Percentiles rank a stretch among this genome's conserved stretches.
phyloP scores from a whole-genome alignment of 257 asterid species.

The Craterostigma plantagineum region DNA sequence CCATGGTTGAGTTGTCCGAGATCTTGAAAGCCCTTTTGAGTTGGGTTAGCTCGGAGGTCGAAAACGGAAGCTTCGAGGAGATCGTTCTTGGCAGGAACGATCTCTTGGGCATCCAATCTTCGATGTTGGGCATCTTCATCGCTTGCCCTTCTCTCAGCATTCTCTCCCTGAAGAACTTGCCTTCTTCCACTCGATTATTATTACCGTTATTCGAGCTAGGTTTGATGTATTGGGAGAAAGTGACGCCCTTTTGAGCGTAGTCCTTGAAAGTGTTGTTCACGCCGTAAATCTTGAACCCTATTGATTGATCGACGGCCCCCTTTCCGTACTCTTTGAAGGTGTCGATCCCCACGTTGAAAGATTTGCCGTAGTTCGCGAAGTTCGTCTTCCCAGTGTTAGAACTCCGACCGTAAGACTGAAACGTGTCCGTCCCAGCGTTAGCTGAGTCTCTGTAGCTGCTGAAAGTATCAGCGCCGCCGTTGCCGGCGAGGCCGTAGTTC shows the following conservation, averaged over 20 bases:
- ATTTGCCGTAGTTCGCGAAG: constrained; percentile 59
- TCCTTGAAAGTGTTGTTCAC: constrained; percentile 52
- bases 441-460: constrained; percentile 44
- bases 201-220: constrained; percentile 10
- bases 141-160: constrained; percentile 34
- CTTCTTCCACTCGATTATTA: constrained; percentile 31
- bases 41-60: constrained; percentile 12
- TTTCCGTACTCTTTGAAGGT: constrained; percentile 55
- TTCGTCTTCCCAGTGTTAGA: constrained; percentile 29
- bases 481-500: constrained; percentile 47
- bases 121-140: constrained; percentile 58
- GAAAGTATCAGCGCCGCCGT: constrained; percentile 34
- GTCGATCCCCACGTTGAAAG: constrained; percentile 55
- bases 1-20: constrained; percentile 28
- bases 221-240: constrained; percentile 45
- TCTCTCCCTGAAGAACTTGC: constrained; percentile 65
- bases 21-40: constrained; percentile 26
- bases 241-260: constrained; percentile 49
- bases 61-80: constrained; percentile 35
- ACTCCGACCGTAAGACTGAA: constrained; percentile 41
- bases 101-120: constrained; percentile 67
- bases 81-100: constrained; percentile 62
- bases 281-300: constrained; percentile 55
- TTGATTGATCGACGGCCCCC: constrained; percentile 23
- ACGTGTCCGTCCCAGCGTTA: constrained; percentile 49